A percentile compares a stretch with the other conserved stretches of the same genome.
Conservation (phyloP, 805 yeast species). For the Pichia thaimueangensis region DNA sequence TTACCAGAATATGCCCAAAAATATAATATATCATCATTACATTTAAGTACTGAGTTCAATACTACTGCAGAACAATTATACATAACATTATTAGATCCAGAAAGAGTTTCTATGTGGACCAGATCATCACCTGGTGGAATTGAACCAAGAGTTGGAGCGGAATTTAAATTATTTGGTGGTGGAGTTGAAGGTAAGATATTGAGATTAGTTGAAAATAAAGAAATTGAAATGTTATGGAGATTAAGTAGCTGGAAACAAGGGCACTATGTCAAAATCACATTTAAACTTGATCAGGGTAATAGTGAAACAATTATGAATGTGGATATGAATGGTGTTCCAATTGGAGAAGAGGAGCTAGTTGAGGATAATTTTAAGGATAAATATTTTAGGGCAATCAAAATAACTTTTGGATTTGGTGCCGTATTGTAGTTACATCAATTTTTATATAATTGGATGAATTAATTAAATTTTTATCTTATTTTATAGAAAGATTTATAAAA, state of each 20-base stretch:
- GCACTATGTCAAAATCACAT: conserved; percentile 63
- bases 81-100: conserved; percentile 67
- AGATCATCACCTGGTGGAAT: conserved; percentile 57
- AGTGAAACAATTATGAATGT: conserved; percentile 79
- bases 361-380: conserved; percentile 81
- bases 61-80: conserved; percentile 85
- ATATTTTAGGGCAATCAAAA: conserved; percentile 81
- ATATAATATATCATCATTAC: conserved; percentile 75
- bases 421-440: conserved; percentile 58
- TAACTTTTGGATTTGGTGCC: conserved; percentile 95
- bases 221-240: conserved; percentile 78
- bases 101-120: conserved; percentile 85
- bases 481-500: not conserved
- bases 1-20: conserved; percentile 38
- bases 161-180: conserved; percentile 78
- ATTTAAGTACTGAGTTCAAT: conserved; percentile 72
- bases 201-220: conserved; percentile 50
- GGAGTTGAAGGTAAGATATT: conserved; percentile 68
- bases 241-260: conserved; percentile 83
- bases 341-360: conserved; percentile 91
- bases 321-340: conserved; percentile 80
- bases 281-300: conserved; percentile 69
- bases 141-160: conserved; percentile 52
- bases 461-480: not conserved
- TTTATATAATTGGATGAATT: too few relatives aligned